phyloP scores from a whole-genome alignment of 2,329 filamentous ascomycete species.

The Colletotrichum sp. region DNA sequence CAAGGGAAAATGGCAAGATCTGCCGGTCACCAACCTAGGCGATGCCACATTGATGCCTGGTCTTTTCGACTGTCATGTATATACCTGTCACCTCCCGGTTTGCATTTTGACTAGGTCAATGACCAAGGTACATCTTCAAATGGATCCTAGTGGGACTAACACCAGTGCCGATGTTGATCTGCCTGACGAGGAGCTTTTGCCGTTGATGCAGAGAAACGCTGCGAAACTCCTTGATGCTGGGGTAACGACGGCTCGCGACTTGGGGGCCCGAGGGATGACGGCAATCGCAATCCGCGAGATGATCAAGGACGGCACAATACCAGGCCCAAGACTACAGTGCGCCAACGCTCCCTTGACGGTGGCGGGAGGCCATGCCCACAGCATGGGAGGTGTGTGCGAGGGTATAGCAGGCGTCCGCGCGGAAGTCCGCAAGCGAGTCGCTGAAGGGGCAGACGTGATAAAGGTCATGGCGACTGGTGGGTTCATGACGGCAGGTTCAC shows the following conservation, averaged over 20 bases:
- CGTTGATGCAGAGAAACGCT: not conserved
- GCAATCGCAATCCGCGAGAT: not conserved
- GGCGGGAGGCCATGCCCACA: not conserved
- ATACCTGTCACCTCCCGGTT: not conserved
- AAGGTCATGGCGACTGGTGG: not conserved
- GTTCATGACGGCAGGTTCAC: not conserved
- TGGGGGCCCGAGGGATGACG: not conserved
- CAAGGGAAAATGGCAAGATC: not conserved
- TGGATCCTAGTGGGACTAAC: not conserved
- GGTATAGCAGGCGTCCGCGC: not conserved
- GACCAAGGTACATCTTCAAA: not conserved
- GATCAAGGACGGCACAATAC: not conserved
- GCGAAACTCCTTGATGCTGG: not conserved
- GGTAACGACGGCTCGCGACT: not conserved
- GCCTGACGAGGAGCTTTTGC: not conserved
- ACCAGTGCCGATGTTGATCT: not conserved
- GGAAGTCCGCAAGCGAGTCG: not conserved
- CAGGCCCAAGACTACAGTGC: not conserved
- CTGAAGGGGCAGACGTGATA: not conserved
- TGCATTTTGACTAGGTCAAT: not conserved
- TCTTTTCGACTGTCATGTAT: not conserved
- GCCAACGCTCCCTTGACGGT: not conserved
- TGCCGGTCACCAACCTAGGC: not conserved
- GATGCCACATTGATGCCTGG: not conserved
- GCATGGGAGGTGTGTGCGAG: not conserved